phyloP scores from a whole-genome alignment of 495 filamentous ascomycete species.

The Parathielavia hyrcaniae region DNA sequence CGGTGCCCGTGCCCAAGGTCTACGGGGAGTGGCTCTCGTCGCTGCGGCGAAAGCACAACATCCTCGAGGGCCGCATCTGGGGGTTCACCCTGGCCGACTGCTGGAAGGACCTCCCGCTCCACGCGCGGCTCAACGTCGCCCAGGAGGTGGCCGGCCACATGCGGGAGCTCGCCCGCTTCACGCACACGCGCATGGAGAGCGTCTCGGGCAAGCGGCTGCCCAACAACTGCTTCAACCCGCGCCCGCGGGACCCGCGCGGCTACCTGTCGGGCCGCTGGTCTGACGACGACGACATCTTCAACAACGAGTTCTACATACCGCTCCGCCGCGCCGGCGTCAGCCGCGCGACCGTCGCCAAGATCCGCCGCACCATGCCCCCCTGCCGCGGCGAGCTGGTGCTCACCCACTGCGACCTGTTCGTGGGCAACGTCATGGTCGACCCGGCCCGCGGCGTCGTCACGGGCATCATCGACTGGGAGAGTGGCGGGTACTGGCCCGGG shows the following conservation, averaged over 20 bases:
- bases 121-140: background rate
- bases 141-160: background rate
- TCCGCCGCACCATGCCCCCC: conserved; percentile 4
- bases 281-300: conserved; percentile 6
- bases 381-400: background rate
- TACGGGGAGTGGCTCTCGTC: conserved; percentile 10
- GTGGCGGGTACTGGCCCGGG: conserved; percentile 10
- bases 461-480: conserved; percentile 18
- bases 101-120: background rate
- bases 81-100: background rate
- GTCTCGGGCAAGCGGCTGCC: background rate
- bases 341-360: background rate
- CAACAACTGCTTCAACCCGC: conserved; percentile 11
- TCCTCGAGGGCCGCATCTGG: background rate
- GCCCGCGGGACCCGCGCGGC: background rate
- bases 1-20: conserved; percentile 4
- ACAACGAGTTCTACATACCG: background rate
- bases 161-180: background rate
- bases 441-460: background rate
- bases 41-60: background rate
- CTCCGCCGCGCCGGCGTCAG: background rate
- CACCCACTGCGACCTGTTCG: conserved; percentile 13
- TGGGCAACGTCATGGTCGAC: conserved; percentile 14
- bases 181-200: background rate
- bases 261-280: background rate